Evolutionary conservation across 805 yeast species (phyloP), one percentile per base, ranked within the genome.

Genomic region (Brettanomyces custersianus): DNA sequence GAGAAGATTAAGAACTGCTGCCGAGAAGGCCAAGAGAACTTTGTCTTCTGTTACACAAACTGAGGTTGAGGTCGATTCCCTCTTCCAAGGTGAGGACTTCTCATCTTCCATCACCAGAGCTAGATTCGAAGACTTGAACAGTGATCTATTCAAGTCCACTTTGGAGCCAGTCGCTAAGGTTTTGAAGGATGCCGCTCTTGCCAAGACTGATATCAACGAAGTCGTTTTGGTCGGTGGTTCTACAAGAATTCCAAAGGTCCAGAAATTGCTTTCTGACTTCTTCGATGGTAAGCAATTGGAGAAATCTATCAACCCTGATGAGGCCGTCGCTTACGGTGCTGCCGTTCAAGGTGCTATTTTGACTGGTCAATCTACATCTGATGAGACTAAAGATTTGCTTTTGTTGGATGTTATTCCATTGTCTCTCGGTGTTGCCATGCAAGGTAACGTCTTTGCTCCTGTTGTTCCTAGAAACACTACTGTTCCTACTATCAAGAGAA

Each of bases 401-500:
- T 78, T 88, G 63, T 80, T 88, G 69, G 97, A 88, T 74, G 97
- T 90, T 57, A 88, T 88, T 62, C 98, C 98, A 66, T 80, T 90
- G 64, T 88, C 97, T 51, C 77, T 90, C 62, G 98, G 98, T 85
- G 95, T 90, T 68, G 97, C 95, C 73, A 92, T 92, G 83, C 92
- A 88, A 72, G 98, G 98, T 72, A 94, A 92, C 70, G 90, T 92
- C 63, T 88, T 90, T 74, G 95, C 96, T 62, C 92, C 94, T 60
- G 95, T 92, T 65, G 94, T 92, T 55, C 96, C 96, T 73, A 87
- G 98, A 77, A 92, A 92, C 84, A 84, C 97, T 55, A 90, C 97
- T 59, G 95, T 90, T 56, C 98, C 98, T 70, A 90, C 97, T 68
- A 83, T 87, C 72, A 90, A 90, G 83, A 82, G 95, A 64, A 87